A percentile compares a stretch with the other conserved stretches of the same genome.
Conservation (phyloP, 345 rosid species). For the Noccaea caerulescens region DNA sequence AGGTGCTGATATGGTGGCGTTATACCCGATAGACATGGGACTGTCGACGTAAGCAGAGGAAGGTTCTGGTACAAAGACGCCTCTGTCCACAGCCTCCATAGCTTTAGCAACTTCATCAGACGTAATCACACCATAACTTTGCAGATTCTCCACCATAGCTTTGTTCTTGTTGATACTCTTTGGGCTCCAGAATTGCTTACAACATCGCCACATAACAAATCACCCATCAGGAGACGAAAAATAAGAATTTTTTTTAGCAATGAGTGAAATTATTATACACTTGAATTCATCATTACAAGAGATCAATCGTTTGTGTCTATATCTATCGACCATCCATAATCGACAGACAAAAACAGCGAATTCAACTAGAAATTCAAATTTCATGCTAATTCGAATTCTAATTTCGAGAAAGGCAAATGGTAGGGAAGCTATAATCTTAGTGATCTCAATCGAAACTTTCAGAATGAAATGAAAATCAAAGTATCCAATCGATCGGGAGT, state of each 20-base stretch:
- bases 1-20: conserved; percentile 97
- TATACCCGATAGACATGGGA: conserved; percentile 89
- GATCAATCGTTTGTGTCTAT: not conserved
- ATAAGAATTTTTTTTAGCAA: not conserved
- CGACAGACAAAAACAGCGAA: not conserved
- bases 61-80: conserved; percentile 71
- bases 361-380: not conserved
- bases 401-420: not conserved
- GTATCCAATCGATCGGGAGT: not conserved
- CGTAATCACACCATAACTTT: conserved; percentile 59
- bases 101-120: conserved; percentile 74
- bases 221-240: not conserved
- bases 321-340: not conserved
- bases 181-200: conserved; percentile 67
- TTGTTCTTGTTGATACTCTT: conserved; percentile 63
- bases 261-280: not conserved
- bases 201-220: not conserved
- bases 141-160: conserved; percentile 75
- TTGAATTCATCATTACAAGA: not conserved
- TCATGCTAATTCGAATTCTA: not conserved
- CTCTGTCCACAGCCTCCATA: conserved; percentile 89
- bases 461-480: not conserved
- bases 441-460: not conserved
- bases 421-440: not conserved
- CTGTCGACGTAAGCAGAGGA: conserved; percentile 78